These are phyloP conservation scores for Echinochloa phyllopogon DNA, from an alignment of 176 grass and related monocot genomes.

Conservation along the genomic window DNA sequence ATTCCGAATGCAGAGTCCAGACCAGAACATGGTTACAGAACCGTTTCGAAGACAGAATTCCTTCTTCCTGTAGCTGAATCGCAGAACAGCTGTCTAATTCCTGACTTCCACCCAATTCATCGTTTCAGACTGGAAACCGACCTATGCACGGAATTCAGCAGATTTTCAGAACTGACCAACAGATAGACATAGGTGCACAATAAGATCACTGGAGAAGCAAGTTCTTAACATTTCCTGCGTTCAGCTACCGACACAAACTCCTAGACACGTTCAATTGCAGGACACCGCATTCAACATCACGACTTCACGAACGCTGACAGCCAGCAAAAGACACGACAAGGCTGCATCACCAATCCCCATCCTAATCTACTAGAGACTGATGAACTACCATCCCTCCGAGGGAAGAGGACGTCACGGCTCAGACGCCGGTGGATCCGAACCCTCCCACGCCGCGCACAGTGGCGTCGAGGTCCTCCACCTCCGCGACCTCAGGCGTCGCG, in stretches of 20 bases:
- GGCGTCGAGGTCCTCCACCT: slow-evolving; percentile 83
- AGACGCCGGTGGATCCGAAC: slow-evolving; percentile 84
- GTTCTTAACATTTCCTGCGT: not conserved
- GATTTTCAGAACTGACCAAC: not conserved
- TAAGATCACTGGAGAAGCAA: not conserved
- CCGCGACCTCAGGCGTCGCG: slow-evolving; percentile 65
- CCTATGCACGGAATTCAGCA: not conserved
- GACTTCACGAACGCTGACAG: not conserved
- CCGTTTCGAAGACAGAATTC: too few relatives aligned
- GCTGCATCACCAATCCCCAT: not conserved
- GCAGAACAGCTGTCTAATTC: not conserved
- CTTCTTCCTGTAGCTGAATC: not conserved
- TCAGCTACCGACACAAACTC: not conserved
- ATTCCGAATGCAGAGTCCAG: too few relatives aligned
- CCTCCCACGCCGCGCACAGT: slow-evolving; percentile 78
- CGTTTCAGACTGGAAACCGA: not conserved
- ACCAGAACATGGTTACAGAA: too few relatives aligned
- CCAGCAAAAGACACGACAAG: not conserved
- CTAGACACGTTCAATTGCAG: not conserved
- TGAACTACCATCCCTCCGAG: not conserved
- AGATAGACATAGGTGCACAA: not conserved
- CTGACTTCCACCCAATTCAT: not conserved
- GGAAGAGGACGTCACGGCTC: not conserved
- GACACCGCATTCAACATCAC: not conserved
- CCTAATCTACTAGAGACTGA: not conserved